Evolutionary conservation across 2,329 filamentous ascomycete genomes (phyloP), one percentile per base, ranked within the genome.

Genomic region (Ophiostoma triangulosporum): DNA sequence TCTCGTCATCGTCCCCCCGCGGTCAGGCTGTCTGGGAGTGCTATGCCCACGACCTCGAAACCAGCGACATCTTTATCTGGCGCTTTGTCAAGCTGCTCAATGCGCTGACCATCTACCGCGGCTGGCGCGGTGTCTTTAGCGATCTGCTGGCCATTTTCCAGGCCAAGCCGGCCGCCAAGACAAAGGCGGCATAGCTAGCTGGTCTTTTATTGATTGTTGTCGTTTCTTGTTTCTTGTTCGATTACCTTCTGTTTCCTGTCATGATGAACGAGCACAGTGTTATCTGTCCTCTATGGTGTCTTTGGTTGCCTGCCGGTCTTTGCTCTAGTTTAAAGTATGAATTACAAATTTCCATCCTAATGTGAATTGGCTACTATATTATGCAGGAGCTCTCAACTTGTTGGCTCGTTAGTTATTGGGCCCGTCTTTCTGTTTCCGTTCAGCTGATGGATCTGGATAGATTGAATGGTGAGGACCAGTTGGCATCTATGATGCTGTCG

Each of bases 1-100:
- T 27, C 5, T 22, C 26, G 14, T 29, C 26, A 6, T 29, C 43
- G 8, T 29, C 29, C 17, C 40, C 40, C 9, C 27, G 14, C 6
- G 36, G 73, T 51, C 66, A 67, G 32, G 74, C 73, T 0, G 64
- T 79, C 1, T 84, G 80, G 75, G 82, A 86, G 62, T 68, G 74
- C 45, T 81, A 79, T 62, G 78, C 72, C 0, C 69, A 80, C 57
- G 79, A 83, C 60, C 79, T 74, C 59, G 69, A 73, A 54, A 70
- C 76, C 56, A 69, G 71, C 15, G 81, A 84, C 60, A 63, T 69
- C 2, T 84, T 83, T 60, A 69, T 72, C 24, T 67, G 70, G 55
- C 71, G 76, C 36, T 71, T 80, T 53, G 64, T 84, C 1, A 65
- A 66, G 38, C 57, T 82, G 55, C 48, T 84, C 58, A 80, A 83